Evolutionary conservation across 257 asterid genomes (phyloP).

Genomic region (Euphrasia confusa): DNA sequence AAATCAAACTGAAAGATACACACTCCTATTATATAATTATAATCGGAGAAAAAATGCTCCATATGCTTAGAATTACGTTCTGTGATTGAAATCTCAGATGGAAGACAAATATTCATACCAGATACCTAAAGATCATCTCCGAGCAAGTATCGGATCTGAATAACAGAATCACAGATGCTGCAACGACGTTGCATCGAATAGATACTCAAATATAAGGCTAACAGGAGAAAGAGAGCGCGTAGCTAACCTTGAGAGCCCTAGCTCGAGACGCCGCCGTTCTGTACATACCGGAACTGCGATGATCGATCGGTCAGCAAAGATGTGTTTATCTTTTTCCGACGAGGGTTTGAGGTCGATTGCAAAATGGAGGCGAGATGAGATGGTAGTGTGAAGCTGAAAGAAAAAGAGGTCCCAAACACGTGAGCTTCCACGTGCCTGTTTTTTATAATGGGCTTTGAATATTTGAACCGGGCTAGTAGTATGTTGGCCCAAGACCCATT

Average conservation of each 20-base stretch:
- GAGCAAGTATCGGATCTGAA: conserved; percentile 20
- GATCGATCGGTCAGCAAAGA: conserved; percentile 2
- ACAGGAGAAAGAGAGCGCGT: not conserved
- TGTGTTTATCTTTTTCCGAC: not conserved
- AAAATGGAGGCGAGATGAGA: not conserved
- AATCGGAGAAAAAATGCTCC: conserved; percentile 1
- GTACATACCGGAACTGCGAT: conserved; percentile 24
- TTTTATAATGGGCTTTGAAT: not conserved
- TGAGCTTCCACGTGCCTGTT: not conserved
- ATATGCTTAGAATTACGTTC: conserved; percentile 3
- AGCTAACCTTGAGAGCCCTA: conserved; percentile 33
- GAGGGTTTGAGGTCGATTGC: conserved; percentile 21
- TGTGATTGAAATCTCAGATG: not conserved
- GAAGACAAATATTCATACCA: conserved; percentile 8
- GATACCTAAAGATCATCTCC: not conserved
- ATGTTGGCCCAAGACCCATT: not conserved
- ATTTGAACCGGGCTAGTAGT: not conserved
- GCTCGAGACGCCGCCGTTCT: conserved; percentile 27
- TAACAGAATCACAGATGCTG: not conserved
- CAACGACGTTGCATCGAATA: not conserved
- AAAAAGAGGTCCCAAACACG: not conserved
- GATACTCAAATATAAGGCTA: conserved; percentile 1
- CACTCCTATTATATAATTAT: not conserved
- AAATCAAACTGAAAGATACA: not conserved
- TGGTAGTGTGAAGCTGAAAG: not conserved